Percentiles rank a stretch among this genome's conserved stretches.
Evolutionary conservation across 2,329 filamentous ascomycete genomes (phyloP).

Genomic region (Colletotrichum higginsianum): DNA sequence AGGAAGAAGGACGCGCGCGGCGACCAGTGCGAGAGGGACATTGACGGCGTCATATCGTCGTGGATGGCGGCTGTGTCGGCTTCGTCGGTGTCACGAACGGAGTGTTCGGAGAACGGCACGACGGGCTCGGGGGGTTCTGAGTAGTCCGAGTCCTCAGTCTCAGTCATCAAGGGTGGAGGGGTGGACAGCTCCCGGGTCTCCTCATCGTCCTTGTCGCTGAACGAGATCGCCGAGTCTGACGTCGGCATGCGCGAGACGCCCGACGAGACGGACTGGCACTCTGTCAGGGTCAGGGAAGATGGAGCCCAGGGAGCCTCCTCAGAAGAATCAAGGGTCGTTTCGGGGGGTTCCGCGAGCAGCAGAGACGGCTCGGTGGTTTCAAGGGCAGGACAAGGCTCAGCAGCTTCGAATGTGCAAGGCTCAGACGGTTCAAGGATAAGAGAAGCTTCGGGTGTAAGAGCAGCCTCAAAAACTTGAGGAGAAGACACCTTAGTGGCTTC

Average conservation of each 20-base stretch:
- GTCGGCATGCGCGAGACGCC: slow-evolving; percentile 28
- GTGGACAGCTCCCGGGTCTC: slow-evolving; percentile 27
- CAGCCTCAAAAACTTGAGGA: not conserved
- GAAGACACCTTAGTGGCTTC: not conserved
- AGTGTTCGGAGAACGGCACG: slow-evolving; percentile 25
- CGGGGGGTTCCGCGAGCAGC: slow-evolving; percentile 15
- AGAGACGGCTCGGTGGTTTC: not conserved
- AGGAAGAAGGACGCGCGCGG: slow-evolving; percentile 30
- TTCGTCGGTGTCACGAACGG: not conserved
- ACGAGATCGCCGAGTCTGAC: slow-evolving; percentile 24
- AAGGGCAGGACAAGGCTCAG: not conserved
- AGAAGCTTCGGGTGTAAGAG: not conserved
- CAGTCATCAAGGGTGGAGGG: slow-evolving; percentile 37
- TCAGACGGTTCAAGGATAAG: not conserved
- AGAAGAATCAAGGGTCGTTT: slow-evolving; percentile 20
- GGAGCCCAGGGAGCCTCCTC: slow-evolving; percentile 15
- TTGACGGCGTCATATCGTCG: slow-evolving; percentile 21
- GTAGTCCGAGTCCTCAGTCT: slow-evolving; percentile 41
- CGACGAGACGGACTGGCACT: slow-evolving; percentile 18
- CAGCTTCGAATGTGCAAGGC: not conserved
- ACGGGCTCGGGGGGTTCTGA: slow-evolving; percentile 34
- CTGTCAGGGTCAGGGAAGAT: slow-evolving; percentile 22
- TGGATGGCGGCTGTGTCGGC: slow-evolving; percentile 9
- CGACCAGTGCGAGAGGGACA: slow-evolving; percentile 30
- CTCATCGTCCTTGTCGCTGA: slow-evolving; percentile 33